These are phyloP conservation scores for Blastobotrys raffinosifermentans DNA, from an alignment of 1,139 yeast species.

Conservation along the genomic window DNA sequence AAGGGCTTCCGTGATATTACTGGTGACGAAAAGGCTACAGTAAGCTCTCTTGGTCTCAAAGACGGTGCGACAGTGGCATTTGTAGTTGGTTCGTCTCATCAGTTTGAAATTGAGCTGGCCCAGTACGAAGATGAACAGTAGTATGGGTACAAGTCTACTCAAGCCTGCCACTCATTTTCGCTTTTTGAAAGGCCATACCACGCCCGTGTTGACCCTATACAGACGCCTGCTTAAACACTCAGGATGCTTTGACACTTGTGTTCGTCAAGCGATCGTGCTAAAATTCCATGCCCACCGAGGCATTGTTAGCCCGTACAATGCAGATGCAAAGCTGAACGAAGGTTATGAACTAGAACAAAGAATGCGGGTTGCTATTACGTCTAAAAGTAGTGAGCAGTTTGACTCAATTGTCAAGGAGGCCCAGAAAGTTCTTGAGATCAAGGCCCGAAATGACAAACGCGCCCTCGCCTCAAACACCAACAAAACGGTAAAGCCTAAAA, in stretches of 20 bases:
- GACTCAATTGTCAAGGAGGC: neutral
- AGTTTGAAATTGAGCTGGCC: conserved; percentile 17
- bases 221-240: conserved; percentile 16
- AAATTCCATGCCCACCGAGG: neutral
- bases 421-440: too few relatives aligned
- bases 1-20: conserved; percentile 18
- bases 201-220: conserved; percentile 19
- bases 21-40: conserved; percentile 8
- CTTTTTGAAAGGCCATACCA: conserved; percentile 16
- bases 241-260: neutral
- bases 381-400: neutral
- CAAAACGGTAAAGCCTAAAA: too few relatives aligned
- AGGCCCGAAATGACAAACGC: too few relatives aligned
- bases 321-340: neutral
- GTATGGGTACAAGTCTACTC: too few relatives aligned
- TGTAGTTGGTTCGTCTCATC: conserved; percentile 9
- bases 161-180: conserved; percentile 14
- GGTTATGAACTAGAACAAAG: neutral
- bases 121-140: conserved; percentile 12
- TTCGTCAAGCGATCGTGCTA: neutral
- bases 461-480: too few relatives aligned
- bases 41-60: conserved; percentile 16
- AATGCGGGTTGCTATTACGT: neutral
- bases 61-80: conserved; percentile 19
- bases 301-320: neutral